phyloP scores from a whole-genome alignment of 1,284 basidiomycete genomes.

The Xerocomus nothofagi region DNA sequence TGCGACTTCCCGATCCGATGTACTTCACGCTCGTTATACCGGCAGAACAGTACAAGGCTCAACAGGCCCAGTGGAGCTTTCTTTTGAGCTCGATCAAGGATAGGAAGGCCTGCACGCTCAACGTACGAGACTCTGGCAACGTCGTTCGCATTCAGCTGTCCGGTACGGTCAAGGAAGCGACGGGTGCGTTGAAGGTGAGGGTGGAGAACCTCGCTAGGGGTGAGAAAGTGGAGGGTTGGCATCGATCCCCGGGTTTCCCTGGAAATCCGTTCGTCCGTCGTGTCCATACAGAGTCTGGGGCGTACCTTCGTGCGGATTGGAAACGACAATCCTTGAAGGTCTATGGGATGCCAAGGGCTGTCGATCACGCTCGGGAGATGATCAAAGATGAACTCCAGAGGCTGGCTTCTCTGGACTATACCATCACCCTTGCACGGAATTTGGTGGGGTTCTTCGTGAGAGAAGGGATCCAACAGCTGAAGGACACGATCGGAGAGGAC shows the following conservation, averaged over 20 bases:
- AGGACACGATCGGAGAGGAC: slow-evolving; percentile 51
- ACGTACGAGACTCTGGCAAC: slow-evolving; percentile 19
- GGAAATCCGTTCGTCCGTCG: slow-evolving; percentile 38
- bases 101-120: slow-evolving; percentile 30
- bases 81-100: slow-evolving; percentile 38
- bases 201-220: slow-evolving; percentile 55
- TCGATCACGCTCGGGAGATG: slow-evolving; percentile 40
- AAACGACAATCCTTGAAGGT: slow-evolving; percentile 41
- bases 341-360: slow-evolving; percentile 39
- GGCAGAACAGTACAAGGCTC: slow-evolving; percentile 48
- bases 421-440: slow-evolving; percentile 35
- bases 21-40: slow-evolving; percentile 49
- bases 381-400: slow-evolving; percentile 45
- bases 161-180: slow-evolving; percentile 45
- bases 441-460: slow-evolving; percentile 50
- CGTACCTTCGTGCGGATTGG: slow-evolving; percentile 44
- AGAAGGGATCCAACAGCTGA: slow-evolving; percentile 45
- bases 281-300: slow-evolving; percentile 39
- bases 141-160: slow-evolving; percentile 30
- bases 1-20: slow-evolving; percentile 45
- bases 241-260: slow-evolving; percentile 38
- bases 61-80: slow-evolving; percentile 48
- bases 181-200: slow-evolving; percentile 58
- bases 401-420: slow-evolving; percentile 42
- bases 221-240: slow-evolving; percentile 49